Conservation (phyloP, 495 filamentous ascomycete species). For the Amphirosellinia nigrospora region DNA sequence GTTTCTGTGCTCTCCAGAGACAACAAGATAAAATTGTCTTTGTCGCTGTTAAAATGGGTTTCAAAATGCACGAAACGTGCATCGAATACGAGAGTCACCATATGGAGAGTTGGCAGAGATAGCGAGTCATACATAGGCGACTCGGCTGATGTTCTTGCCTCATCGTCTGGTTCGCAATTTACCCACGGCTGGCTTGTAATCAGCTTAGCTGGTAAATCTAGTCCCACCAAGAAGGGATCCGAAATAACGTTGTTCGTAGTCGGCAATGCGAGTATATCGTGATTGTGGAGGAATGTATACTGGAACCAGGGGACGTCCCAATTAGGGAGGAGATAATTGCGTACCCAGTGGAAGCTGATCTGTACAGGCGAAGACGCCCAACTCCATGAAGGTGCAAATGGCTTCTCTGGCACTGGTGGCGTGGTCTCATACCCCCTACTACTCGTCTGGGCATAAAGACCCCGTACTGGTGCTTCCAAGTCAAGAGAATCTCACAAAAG, state of each 20-base stretch:
- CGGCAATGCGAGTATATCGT: slow-evolving; percentile 15
- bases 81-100: slow-evolving; percentile 11
- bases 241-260: background rate
- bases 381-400: slow-evolving; percentile 13
- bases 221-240: background rate
- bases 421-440: background rate
- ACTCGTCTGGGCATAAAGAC: background rate
- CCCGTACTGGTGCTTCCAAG: background rate
- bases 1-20: background rate
- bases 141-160: background rate
- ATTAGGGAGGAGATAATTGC: background rate
- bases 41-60: background rate
- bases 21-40: background rate
- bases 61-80: background rate
- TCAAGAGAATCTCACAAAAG: slow-evolving; percentile 6
- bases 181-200: background rate
- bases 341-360: background rate
- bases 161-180: background rate
- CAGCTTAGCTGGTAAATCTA: background rate
- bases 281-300: slow-evolving; percentile 6
- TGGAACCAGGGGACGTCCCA: background rate
- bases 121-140: background rate
- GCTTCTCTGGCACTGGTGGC: background rate
- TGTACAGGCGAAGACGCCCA: slow-evolving; percentile 1
- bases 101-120: background rate